Evolutionary conservation across 495 filamentous ascomycete genomes (phyloP), one percentile per base, ranked within the genome.

Genomic region (Aeminium ludgeri): DNA sequence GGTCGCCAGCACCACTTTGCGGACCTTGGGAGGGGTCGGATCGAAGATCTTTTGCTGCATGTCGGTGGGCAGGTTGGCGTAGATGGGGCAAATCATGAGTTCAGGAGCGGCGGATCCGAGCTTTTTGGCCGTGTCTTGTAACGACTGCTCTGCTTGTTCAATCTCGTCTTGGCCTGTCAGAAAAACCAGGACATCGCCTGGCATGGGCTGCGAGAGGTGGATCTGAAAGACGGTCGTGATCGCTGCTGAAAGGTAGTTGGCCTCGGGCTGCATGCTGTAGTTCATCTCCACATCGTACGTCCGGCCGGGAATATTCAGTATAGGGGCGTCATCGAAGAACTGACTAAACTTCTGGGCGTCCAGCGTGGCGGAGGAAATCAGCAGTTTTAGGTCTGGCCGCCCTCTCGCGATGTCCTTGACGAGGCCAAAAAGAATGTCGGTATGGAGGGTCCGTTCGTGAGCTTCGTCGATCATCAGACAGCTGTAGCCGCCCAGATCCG

Each of bases 111-210:
- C 1, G 91, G 91, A 54, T 96, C 87, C 95, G 8, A 99, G 69
- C n/a, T n/a, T n/a, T n/a, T 43, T 87, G 62, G 44, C 82, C 80
- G n/a, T 96, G 59, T 23, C 91, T 65, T 53, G 96, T 87, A 32
- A 78, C 82, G 17, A 94, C 69, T 1, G 94, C 65, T 49, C 96
- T 91, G 53, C 91, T 96, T 0, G 91, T 61, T 96, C 89, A 43
- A 99, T 99, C 53, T 99, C 91, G 62, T 99, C 91, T 61, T 95
- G 87, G 25, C 91, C 91, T 2, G 91, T 99, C 91, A 99, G 96
- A 59, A 99, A 99, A n/a, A 95, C 86, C 15, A 99, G 67, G 41
- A 99, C 95, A 58, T 99, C 91, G 17, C 91, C 91, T 10, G 73
- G 59, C 1, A n/a, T n/a, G n/a, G 80, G 80, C 63, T 93, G 86